Percentiles rank a stretch among this genome's conserved stretches.
phyloP scores from a whole-genome alignment of 2,329 filamentous ascomycete genomes.

The Dothistroma pini region DNA sequence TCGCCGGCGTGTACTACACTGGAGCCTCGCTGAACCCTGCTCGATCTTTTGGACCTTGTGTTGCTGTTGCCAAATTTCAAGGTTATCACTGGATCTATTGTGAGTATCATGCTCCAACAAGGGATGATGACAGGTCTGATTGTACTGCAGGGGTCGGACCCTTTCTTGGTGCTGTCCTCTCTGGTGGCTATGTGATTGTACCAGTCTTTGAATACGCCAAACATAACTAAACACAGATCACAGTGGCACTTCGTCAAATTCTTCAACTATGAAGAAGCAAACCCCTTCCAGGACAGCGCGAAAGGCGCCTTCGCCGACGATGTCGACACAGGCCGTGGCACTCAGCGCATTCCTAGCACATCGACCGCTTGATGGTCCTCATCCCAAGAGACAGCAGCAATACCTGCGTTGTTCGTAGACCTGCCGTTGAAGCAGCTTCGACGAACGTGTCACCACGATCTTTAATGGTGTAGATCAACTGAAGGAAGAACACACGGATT shows the following conservation, averaged over 20 bases:
- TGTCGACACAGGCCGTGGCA: constrained; percentile 5
- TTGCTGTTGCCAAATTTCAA: constrained; percentile 29
- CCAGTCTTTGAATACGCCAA: not conserved
- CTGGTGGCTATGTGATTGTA: constrained; percentile 23
- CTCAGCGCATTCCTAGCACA: constrained; percentile 6
- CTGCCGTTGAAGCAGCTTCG: not conserved
- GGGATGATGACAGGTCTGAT: not conserved
- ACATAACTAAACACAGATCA: not conserved
- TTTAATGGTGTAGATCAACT: not conserved
- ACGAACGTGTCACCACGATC: not conserved
- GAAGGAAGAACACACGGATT: not conserved
- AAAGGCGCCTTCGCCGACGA: constrained; percentile 13
- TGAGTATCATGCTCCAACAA: not conserved
- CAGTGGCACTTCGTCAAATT: constrained; percentile 33
- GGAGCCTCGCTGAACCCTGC: constrained; percentile 35
- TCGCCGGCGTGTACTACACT: constrained; percentile 32
- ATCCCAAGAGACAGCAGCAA: not conserved
- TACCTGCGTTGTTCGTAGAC: not conserved
- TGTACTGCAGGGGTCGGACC: constrained; percentile 26
- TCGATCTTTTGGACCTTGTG: constrained; percentile 34
- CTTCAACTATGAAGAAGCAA: constrained; percentile 33
- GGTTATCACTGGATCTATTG: constrained; percentile 30
- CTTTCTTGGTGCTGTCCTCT: constrained; percentile 27
- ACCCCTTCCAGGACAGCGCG: constrained; percentile 23
- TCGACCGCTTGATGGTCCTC: not conserved